Conservation (phyloP, 1,139 yeast genomes). For the Suhomyces chickasaworum region DNA sequence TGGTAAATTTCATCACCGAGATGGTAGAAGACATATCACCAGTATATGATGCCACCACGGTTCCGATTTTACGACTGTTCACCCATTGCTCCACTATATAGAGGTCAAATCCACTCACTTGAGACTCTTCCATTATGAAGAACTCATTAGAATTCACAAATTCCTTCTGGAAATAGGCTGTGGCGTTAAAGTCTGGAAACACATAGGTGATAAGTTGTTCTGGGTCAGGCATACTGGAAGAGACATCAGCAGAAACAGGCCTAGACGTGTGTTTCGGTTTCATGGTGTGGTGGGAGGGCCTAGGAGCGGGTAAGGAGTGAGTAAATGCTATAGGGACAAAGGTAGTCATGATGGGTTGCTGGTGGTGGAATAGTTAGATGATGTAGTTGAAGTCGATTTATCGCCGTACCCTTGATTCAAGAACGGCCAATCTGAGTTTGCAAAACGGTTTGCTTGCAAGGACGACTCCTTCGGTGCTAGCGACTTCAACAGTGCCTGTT, state of each 20-base stretch:
- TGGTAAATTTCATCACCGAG: slow-evolving; percentile 59
- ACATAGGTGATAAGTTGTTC: slow-evolving; percentile 44
- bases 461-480: background rate
- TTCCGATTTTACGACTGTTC: slow-evolving; percentile 64
- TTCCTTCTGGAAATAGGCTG: slow-evolving; percentile 48
- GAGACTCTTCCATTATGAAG: slow-evolving; percentile 44
- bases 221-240: slow-evolving; percentile 4
- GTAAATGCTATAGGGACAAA: background rate
- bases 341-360: background rate
- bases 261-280: background rate
- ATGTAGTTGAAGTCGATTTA: background rate
- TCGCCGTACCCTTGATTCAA: background rate
- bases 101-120: slow-evolving; percentile 73
- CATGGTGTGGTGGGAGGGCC: background rate
- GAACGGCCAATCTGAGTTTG: background rate
- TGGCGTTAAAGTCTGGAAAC: slow-evolving; percentile 55
- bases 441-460: background rate
- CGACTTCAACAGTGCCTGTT: background rate
- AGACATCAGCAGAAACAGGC: background rate
- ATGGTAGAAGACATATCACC: slow-evolving; percentile 72
- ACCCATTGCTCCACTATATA: slow-evolving; percentile 96
- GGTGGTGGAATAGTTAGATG: background rate
- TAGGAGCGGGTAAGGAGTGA: background rate
- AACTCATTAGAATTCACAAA: slow-evolving; percentile 40
- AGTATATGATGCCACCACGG: slow-evolving; percentile 77